Conservation (phyloP, 2,329 filamentous ascomycete species). For the Fusarium irregulare region DNA sequence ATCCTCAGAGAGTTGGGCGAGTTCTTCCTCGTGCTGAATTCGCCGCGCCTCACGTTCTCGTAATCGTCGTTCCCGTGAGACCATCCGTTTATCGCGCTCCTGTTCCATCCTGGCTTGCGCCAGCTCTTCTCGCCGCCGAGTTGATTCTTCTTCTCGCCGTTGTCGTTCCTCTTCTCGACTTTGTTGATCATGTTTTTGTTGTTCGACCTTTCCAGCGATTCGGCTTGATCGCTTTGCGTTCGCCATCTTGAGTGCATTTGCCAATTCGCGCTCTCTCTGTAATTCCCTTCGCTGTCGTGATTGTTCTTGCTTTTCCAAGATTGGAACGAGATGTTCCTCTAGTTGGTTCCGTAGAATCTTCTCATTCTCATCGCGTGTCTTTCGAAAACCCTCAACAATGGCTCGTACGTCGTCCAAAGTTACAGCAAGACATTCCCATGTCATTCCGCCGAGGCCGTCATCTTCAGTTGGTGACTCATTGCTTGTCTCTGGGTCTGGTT, state of each 20-base stretch:
- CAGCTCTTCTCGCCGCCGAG: constrained; percentile 74
- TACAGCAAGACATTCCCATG: constrained; percentile 92
- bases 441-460: constrained; percentile 78
- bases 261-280: constrained; percentile 79
- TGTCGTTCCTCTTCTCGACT: constrained; percentile 73
- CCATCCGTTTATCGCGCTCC: constrained; percentile 81
- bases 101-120: constrained; percentile 69
- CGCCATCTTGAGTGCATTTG: constrained; percentile 87
- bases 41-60: constrained; percentile 88
- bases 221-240: constrained; percentile 93
- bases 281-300: constrained; percentile 76
- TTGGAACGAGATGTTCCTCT: constrained; percentile 81
- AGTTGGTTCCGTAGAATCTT: constrained; percentile 79
- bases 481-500: constrained; percentile 51
- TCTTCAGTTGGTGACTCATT: constrained; percentile 55
- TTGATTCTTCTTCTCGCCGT: constrained; percentile 65
- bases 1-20: constrained; percentile 82
- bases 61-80: constrained; percentile 86
- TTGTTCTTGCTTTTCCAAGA: constrained; percentile 83
- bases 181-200: constrained; percentile 78
- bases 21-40: constrained; percentile 84
- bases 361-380: constrained; percentile 86
- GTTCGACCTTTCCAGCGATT: constrained; percentile 83
- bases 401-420: constrained; percentile 79
- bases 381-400: constrained; percentile 77